Evolutionary conservation across 257 asterid genomes (phyloP).

Genomic region (Solanum paucissectum): DNA sequence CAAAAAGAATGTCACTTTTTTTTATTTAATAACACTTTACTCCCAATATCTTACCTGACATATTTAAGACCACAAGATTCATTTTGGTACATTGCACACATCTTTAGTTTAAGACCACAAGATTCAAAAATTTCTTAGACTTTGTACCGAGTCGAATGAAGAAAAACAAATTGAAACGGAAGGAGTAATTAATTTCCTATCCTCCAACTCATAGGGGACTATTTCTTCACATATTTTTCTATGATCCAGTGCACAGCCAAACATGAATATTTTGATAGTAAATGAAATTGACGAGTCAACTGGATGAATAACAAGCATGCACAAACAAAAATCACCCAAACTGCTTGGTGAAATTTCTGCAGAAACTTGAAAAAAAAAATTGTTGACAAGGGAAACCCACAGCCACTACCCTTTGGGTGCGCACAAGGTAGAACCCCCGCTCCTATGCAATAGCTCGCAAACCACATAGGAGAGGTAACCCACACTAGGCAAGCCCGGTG

Average conservation of each 20-base stretch:
- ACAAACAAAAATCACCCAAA: not conserved
- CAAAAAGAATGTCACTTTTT: not conserved
- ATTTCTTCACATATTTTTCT: not conserved
- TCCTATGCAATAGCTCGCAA: too few relatives aligned
- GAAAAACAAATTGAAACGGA: not conserved
- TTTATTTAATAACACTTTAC: too few relatives aligned
- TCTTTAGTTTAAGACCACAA: not conserved
- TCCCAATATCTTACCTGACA: not conserved
- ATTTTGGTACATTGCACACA: not conserved
- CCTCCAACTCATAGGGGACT: not conserved
- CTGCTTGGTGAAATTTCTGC: not conserved
- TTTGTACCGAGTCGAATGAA: not conserved
- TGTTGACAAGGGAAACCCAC: too few relatives aligned
- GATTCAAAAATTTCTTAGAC: not conserved
- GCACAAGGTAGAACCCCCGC: too few relatives aligned
- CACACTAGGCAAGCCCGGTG: too few relatives aligned
- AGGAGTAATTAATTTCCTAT: not conserved
- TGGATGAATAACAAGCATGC: not conserved
- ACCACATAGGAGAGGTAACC: too few relatives aligned
- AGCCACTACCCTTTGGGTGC: too few relatives aligned
- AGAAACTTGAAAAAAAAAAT: not conserved
- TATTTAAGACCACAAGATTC: not conserved
- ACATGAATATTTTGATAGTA: not conserved
- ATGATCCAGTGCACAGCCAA: not conserved
- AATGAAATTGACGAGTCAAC: not conserved